phyloP scores from a whole-genome alignment of 139 green algal species.

The Bryopsis sp. region DNA sequence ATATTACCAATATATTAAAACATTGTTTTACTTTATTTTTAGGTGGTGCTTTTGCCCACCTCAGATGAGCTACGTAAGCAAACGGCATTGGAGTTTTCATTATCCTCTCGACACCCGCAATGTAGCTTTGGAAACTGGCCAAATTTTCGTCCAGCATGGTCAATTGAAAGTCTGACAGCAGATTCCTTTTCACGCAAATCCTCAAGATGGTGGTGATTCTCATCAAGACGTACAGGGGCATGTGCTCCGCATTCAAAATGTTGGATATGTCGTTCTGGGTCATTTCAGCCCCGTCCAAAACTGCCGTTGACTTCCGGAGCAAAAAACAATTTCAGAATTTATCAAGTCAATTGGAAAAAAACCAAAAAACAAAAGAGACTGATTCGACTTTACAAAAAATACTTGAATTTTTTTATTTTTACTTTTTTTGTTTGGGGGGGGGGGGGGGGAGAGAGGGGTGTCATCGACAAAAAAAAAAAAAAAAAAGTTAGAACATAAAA shows the following conservation, averaged over 20 bases:
- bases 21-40: background rate
- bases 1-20: background rate
- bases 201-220: background rate
- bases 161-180: background rate
- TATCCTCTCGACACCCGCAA: slow-evolving; percentile 5
- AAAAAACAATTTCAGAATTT: too few species aligned
- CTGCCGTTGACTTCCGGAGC: too few species aligned
- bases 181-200: background rate
- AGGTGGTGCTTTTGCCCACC: background rate
- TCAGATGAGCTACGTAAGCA: slow-evolving; percentile 16
- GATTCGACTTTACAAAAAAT: too few species aligned
- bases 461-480: too few species aligned
- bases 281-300: too few species aligned
- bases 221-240: background rate
- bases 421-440: too few species aligned
- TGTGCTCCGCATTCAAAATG: background rate
- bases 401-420: too few species aligned
- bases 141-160: background rate
- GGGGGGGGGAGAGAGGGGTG: too few species aligned
- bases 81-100: slow-evolving; percentile 11
- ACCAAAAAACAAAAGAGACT: too few species aligned
- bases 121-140: background rate
- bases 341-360: too few species aligned
- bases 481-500: too few species aligned
- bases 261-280: too few species aligned